Evolutionary conservation across 345 rosid species (phyloP), one percentile per base, ranked within the genome.

Genomic region (Salix arbutifolia): DNA sequence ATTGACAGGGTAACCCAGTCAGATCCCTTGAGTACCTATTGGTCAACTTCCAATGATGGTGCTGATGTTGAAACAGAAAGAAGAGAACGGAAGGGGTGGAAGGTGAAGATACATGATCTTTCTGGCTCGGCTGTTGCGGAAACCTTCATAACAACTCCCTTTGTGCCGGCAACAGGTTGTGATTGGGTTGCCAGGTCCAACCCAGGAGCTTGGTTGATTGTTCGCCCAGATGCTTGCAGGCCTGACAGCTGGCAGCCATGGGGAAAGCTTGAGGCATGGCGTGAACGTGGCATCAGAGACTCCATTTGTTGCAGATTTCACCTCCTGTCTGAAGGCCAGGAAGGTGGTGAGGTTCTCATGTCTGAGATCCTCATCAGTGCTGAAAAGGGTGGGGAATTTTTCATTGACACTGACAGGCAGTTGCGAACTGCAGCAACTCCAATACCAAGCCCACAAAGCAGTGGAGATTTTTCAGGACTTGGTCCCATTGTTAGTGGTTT

Each of bases 181-280:
- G 98, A 91, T 83, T 94, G 97, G 98, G 98, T 94, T n/a, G 94
- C 97, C 60, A 89, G 82, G 86, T 94, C 98, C 42, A 94, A 94
- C 83, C 98, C 97, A 0, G 97, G 98, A 82, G 92, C 94, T 74
- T 94, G 98, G 98, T 86, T 92, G 78, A 94, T 94, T 65, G 97
- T 94, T 73, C 83, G 91, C 50, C 97, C 97, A 19, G 98, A 92
- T 84, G 83, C 85, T 8, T 89, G 88, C 75, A 82, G 94, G 74
- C 90, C 97, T 3, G 94, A 89, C 83, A 89, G 95, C 89, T 94
- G 97, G 98, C 90, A 90, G 81, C 98, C 98, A 9, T 94, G 98
- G 97, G 97, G 97, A 84, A 94, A 89, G 87, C 94, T 94, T 0
- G 97, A 94, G 83, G 97, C 92, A 4, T 94, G 98, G 98, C 94